Base-by-base conservation (phyloP, 2,329 filamentous ascomycete genomes). In the Calonectria hongkongensis region DNA sequence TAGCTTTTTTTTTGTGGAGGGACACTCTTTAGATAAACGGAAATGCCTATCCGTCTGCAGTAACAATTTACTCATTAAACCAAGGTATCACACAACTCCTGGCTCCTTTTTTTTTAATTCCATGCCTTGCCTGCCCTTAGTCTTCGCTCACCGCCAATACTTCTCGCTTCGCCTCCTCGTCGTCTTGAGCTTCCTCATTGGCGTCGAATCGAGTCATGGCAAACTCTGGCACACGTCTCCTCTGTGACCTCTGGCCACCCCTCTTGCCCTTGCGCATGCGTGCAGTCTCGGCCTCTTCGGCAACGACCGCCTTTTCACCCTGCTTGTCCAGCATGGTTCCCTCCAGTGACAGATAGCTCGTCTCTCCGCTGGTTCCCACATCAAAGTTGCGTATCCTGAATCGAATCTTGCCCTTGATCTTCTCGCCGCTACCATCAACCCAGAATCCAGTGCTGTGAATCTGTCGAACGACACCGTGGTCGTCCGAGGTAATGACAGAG, bases 321-420 rank as follows among this genome's bases (percentile, higher is more conserved):
- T 91, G 89, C 51, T 89, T 89, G 58, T 89, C 88, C 63, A 98
- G 85, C 89, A 98, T 93, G n/a, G 94, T 97, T 30, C 96, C 96
- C 82, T 97, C 94, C 74, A 98, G 92, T 77, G 93, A 95, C 73
- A 98, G 85, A 81, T 96, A 97, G 13, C 94, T 95, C 73, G 93
- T 93, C 77, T 93, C 91, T 66, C 92, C 91, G 75, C 94, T 94
- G 58, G 92, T 89, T 33, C 92, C 93, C 0, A 94, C 93, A 78
- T 98, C 96, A 74, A 97, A 94, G 82, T 97, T 95, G 77, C 93
- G 92, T 81, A 98, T 95, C 75, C 92, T 90, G 84, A 98, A 98
- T 66, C 89, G 89, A 45, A 97, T 84, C 79, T 90, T 91, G 15
- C 94, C 94, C 69, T 91, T 89, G 69, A 98, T 89, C 76, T 90